phyloP scores from a whole-genome alignment of 495 filamentous ascomycete species.

The Aspergillus incahuasiensis region DNA sequence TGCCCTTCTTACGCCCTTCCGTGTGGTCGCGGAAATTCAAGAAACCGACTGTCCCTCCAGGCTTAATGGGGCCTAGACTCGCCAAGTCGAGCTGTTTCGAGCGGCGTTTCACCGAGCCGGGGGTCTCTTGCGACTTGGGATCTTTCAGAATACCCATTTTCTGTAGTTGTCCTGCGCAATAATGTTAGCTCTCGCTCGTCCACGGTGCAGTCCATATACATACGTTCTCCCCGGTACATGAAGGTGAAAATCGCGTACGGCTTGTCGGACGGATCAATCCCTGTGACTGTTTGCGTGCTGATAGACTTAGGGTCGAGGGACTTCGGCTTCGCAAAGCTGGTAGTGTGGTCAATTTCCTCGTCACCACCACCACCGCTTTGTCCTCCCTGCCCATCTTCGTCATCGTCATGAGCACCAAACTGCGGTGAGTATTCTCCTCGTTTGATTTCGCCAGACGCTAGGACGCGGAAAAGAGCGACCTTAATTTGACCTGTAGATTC shows the following conservation, averaged over 20 bases:
- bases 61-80: conserved; percentile 76
- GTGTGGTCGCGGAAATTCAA: conserved; percentile 76
- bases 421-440: conserved; percentile 96
- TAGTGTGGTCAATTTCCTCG: conserved; percentile 90
- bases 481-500: conserved; percentile 98
- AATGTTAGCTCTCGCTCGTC: conserved; percentile 12
- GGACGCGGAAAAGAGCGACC: conserved; percentile 89
- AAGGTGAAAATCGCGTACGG: conserved; percentile 98
- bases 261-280: conserved; percentile 92
- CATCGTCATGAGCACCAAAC: conserved; percentile 94
- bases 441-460: conserved; percentile 95
- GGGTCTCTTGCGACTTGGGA: conserved; percentile 53
- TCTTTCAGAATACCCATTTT: conserved; percentile 84
- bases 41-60: conserved; percentile 82
- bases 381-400: conserved; percentile 57
- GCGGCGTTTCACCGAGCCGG: conserved; percentile 61
- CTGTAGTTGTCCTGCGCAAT: conserved; percentile 70
- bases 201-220: conserved; percentile 31
- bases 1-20: conserved; percentile 45
- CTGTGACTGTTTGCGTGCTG: conserved; percentile 96
- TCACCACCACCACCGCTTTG: conserved; percentile 40
- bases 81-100: conserved; percentile 77
- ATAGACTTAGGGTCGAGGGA: conserved; percentile 94
- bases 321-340: conserved; percentile 97
- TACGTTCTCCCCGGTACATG: conserved; percentile 93